Evolutionary conservation across 192 early-diverging fungal genomes (phyloP).

Genomic region (Chytriomyces sp.): DNA sequence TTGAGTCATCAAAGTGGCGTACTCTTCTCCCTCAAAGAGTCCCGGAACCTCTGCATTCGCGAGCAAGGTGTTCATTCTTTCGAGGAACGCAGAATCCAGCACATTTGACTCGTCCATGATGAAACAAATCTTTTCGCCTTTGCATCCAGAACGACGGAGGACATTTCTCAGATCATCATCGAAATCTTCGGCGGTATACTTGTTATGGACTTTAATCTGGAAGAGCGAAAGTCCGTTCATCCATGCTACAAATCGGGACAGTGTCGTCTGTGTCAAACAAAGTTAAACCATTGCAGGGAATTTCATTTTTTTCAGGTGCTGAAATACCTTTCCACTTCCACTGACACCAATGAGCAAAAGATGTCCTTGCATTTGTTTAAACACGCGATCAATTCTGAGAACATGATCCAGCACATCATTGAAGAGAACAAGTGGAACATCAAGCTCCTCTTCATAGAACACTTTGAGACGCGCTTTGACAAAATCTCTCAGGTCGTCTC

Average conservation of each 20-base stretch:
- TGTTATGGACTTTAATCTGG: constrained; percentile 98
- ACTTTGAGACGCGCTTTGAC: constrained; percentile 92
- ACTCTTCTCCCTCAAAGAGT: constrained; percentile 98
- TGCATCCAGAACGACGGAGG: constrained; percentile 88
- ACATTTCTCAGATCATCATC: constrained; percentile 95
- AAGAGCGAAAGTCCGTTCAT: constrained; percentile 97
- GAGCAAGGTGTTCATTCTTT: constrained; percentile 99
- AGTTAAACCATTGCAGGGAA: background rate
- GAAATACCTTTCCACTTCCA: constrained; percentile 82
- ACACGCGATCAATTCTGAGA: constrained; percentile 96
- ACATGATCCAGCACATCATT: constrained; percentile 98
- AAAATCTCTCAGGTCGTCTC: constrained; percentile 89
- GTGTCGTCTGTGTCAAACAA: constrained; percentile 67
- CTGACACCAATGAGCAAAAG: constrained; percentile 97
- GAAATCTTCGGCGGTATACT: constrained; percentile 95
- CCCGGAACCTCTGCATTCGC: constrained; percentile 99
- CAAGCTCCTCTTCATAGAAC: constrained; percentile 99
- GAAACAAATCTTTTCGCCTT: constrained; percentile 98
- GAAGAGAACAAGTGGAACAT: constrained; percentile 95
- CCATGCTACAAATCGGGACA: constrained; percentile 99
- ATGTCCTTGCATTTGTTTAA: constrained; percentile 98
- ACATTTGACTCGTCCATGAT: constrained; percentile 99
- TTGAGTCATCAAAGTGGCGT: constrained; percentile 87
- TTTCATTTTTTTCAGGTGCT: background rate
- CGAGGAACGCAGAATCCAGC: constrained; percentile 95